A percentile compares a stretch with the other conserved stretches of the same genome.
phyloP scores from a whole-genome alignment of 2,329 filamentous ascomycete species.

The Penicillium sp. region DNA sequence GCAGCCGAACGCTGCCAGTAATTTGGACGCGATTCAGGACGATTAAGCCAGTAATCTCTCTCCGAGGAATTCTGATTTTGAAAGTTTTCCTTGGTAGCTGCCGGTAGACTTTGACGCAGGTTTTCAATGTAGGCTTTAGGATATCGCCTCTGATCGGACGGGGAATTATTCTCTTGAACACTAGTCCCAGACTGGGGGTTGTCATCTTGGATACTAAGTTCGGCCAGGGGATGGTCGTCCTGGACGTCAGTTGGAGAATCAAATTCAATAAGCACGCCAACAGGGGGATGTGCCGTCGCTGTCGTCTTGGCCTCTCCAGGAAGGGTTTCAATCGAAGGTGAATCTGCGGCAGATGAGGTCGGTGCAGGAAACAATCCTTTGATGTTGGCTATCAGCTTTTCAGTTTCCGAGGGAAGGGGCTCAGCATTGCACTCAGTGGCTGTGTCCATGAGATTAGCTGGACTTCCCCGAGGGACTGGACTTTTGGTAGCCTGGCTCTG shows the following conservation, averaged over 20 bases:
- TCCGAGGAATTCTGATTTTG: not conserved
- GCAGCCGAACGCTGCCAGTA: not conserved
- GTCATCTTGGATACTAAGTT: too few relatives aligned
- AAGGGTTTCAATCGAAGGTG: not conserved
- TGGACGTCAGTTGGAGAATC: not conserved
- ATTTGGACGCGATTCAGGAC: not conserved
- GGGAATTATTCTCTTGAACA: not conserved
- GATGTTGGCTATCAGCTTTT: not conserved
- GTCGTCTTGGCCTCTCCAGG: not conserved
- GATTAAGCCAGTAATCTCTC: not conserved
- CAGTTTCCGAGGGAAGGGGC: too few relatives aligned
- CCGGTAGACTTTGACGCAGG: not conserved
- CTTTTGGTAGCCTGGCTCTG: too few relatives aligned
- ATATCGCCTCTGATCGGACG: not conserved
- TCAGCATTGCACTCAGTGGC: too few relatives aligned
- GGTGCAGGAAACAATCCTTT: not conserved
- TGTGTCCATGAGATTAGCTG: too few relatives aligned
- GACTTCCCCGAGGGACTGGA: too few relatives aligned
- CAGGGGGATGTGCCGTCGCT: not conserved
- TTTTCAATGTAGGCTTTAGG: not conserved
- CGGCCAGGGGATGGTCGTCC: too few relatives aligned
- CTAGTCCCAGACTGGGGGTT: too few relatives aligned
- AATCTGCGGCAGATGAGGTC: not conserved
- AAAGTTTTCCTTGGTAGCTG: not conserved
- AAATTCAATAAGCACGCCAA: not conserved